phyloP scores from a whole-genome alignment of 495 filamentous ascomycete genomes.

The Podospora pseudoanserina region DNA sequence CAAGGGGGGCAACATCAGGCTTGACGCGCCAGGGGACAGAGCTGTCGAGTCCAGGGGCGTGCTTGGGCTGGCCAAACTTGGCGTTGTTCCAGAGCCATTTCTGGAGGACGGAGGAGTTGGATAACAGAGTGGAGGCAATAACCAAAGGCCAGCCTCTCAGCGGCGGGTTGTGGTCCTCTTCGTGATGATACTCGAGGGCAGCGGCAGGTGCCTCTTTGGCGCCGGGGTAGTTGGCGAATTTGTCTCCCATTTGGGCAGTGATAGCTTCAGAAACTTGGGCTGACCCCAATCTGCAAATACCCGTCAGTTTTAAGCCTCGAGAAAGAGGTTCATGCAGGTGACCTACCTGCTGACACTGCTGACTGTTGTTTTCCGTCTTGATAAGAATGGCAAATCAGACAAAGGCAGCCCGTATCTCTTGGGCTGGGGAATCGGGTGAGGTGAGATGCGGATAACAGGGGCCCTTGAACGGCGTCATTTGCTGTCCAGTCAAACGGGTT shows the following conservation, averaged over 20 bases:
- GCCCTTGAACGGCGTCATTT: background rate
- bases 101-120: constrained; percentile 31
- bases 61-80: constrained; percentile 60
- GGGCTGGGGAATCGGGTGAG: background rate
- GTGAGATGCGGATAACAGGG: background rate
- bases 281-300: background rate
- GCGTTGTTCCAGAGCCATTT: constrained; percentile 64
- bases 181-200: constrained; percentile 21
- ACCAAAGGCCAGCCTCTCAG: constrained; percentile 32
- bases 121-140: constrained; percentile 27
- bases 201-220: constrained; percentile 30
- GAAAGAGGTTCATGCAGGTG: background rate
- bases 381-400: background rate
- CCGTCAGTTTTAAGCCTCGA: background rate
- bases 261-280: background rate
- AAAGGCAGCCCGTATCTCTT: constrained; percentile 2
- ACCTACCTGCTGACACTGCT: background rate
- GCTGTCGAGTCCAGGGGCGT: constrained; percentile 54
- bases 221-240: constrained; percentile 35
- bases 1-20: constrained; percentile 76
- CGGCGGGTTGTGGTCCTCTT: constrained; percentile 32
- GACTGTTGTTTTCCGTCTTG: background rate
- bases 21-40: constrained; percentile 57
- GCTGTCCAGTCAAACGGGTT: background rate
- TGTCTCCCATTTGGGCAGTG: background rate